Evolutionary conservation across 805 yeast genomes (phyloP).

Genomic region (Candida sakaeoensis): DNA sequence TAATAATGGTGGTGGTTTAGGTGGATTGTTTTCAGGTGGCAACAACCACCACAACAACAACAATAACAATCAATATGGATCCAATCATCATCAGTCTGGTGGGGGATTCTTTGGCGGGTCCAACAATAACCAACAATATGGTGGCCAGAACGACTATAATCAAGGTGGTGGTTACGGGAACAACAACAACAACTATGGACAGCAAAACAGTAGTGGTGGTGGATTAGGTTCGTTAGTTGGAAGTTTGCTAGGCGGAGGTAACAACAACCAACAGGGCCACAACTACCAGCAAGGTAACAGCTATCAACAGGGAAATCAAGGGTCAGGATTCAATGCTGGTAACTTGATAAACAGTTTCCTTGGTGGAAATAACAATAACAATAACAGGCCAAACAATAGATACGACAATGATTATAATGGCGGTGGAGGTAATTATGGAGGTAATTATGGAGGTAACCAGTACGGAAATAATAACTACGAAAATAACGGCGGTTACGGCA

Average conservation of each 20-base stretch:
- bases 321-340: neutral
- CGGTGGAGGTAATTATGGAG: conserved; percentile 7
- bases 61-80: conserved; percentile 2
- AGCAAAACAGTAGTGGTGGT: conserved; percentile 5
- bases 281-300: neutral
- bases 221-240: conserved; percentile 9
- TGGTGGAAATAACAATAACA: conserved; percentile 3
- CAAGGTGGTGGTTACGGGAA: conserved; percentile 4
- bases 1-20: conserved; percentile 7
- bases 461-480: neutral
- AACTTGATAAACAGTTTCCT: conserved; percentile 2
- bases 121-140: conserved; percentile 4
- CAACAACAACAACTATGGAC: conserved; percentile 1
- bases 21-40: conserved; percentile 9
- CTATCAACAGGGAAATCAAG: neutral
- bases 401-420: neutral
- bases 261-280: neutral
- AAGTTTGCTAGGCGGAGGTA: conserved; percentile 10
- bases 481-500: too few relatives aligned
- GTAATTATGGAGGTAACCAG: conserved; percentile 10
- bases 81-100: neutral
- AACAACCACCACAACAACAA: conserved; percentile 5
- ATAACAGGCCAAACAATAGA: neutral
- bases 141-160: conserved; percentile 2
- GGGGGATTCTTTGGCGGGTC: conserved; percentile 8